A percentile compares a stretch with the other conserved stretches of the same genome.
Evolutionary conservation across 1,139 yeast species (phyloP).

Genomic region (Hemisphaericaspora xylofermentans): DNA sequence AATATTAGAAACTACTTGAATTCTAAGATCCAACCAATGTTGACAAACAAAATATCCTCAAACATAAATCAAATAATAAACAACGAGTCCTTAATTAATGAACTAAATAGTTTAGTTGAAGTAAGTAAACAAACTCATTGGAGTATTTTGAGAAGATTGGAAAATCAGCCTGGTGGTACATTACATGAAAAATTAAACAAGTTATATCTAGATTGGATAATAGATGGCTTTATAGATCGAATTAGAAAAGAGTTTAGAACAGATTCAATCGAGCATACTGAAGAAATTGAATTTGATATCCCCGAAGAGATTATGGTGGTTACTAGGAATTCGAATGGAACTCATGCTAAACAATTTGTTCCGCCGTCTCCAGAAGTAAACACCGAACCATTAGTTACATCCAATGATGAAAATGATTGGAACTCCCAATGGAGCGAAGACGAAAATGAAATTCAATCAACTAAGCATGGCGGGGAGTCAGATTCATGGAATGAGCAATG

Average conservation of each 20-base stretch:
- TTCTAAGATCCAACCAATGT: slow-evolving; percentile 30
- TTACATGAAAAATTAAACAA: slow-evolving; percentile 26
- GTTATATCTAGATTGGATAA: slow-evolving; percentile 32
- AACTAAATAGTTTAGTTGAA: slow-evolving; percentile 25
- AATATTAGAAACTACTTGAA: slow-evolving; percentile 27
- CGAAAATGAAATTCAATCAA: slow-evolving; percentile 8
- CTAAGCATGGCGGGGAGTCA: not conserved
- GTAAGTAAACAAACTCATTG: slow-evolving; percentile 26
- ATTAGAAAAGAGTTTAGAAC: slow-evolving; percentile 20
- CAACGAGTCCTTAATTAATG: slow-evolving; percentile 18
- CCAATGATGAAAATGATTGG: slow-evolving; percentile 11
- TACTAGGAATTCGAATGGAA: not conserved
- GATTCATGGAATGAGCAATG: slow-evolving; percentile 5
- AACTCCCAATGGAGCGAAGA: slow-evolving; percentile 4
- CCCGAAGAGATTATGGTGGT: slow-evolving; percentile 3
- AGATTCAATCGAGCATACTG: slow-evolving; percentile 12
- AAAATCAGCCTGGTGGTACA: slow-evolving; percentile 7
- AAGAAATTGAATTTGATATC: slow-evolving; percentile 14
- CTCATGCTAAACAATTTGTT: not conserved
- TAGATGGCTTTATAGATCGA: slow-evolving; percentile 27
- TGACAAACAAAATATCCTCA: slow-evolving; percentile 31
- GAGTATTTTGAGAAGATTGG: slow-evolving; percentile 27
- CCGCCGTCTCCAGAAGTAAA: slow-evolving; percentile 3
- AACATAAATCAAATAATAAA: slow-evolving; percentile 27
- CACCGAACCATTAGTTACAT: not conserved